Evolutionary conservation across 1,139 yeast species (phyloP), one percentile per base, ranked within the genome.

Genomic region (Saccharomyces hybrid): DNA sequence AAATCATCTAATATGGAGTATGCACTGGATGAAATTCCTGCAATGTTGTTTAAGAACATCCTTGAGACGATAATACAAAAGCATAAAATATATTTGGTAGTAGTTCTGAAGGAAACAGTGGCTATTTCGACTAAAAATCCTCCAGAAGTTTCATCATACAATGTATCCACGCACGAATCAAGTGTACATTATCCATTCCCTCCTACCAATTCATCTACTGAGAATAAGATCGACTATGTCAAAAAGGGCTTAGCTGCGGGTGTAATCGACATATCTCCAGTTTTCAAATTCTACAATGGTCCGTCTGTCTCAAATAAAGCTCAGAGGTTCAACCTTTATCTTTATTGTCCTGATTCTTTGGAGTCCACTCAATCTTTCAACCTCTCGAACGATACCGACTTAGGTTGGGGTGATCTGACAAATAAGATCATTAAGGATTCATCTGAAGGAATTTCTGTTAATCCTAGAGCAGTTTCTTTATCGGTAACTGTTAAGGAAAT

Each of bases 341-440:
- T 89, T 66, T 89, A 79, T 67, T 50, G 47, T 19, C 9, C 48
- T 19, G 34, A 47, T 26, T 50, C 48, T 7, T 29, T 28, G 3
- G 47, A 42, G n/a, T 29, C 41, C 34, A 3, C 50, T 16, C 7
- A 24, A 19, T 8, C 12, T n/a, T 6, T 21, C 8, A 6, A 29
- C n/a, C 27, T 47, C 44, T 29, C 50, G 9, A 48, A 46, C 2
- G 52, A 48, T 14, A 11, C 41, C 8, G 46, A 86, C 69, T 79
- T 82, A 58, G 97, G 97, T 52, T 89, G 97, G 97, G 97, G 97
- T 71, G 95, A 86, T 61, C 73, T 87, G 52, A 81, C 86, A 34
- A 91, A 88, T 64, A 76, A 95, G 65, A 86, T 89, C 60, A 84
- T 89, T 60, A 70, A 82, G 28, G 95, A 96, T 34, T 81, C 95